Evolutionary conservation across 2,329 filamentous ascomycete species (phyloP).

Genomic region (Colletotrichum shisoi): DNA sequence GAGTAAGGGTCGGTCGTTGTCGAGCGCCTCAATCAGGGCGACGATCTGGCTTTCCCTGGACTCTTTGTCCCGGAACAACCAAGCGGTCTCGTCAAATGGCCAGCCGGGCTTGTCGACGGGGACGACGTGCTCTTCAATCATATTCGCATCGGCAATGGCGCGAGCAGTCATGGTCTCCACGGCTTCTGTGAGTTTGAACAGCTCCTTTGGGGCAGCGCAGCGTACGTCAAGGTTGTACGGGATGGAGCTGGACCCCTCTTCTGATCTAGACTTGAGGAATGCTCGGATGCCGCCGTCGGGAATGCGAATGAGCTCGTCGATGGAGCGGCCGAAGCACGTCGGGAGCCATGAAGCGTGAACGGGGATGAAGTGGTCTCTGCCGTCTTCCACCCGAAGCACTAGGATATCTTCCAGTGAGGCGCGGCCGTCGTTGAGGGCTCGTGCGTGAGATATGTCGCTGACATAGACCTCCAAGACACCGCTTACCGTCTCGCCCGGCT

Average conservation of each 20-base stretch:
- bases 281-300: constrained; percentile 79
- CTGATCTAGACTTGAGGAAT: constrained; percentile 50
- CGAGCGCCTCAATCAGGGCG: constrained; percentile 71
- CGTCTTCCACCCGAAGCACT: constrained; percentile 81
- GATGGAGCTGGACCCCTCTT: constrained; percentile 58
- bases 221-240: constrained; percentile 67
- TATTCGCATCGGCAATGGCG: constrained; percentile 67
- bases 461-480: constrained; percentile 74
- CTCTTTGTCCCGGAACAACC: constrained; percentile 43
- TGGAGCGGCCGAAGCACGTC: constrained; percentile 81
- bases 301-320: constrained; percentile 87
- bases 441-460: constrained; percentile 68
- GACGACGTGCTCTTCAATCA: constrained; percentile 63
- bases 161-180: constrained; percentile 68
- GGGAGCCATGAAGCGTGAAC: constrained; percentile 80
- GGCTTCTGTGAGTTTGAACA: constrained; percentile 87
- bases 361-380: constrained; percentile 90
- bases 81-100: constrained; percentile 63
- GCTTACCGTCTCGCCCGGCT: constrained; percentile 83
- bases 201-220: constrained; percentile 84
- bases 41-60: constrained; percentile 46
- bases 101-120: constrained; percentile 64
- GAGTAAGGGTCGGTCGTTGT: constrained; percentile 70
- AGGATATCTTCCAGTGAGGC: constrained; percentile 81
- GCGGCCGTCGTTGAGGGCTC: constrained; percentile 73